Evolutionary conservation across 1,284 basidiomycete species (phyloP), one percentile per base, ranked within the genome.

Genomic region (Rhodotorula sp.): DNA sequence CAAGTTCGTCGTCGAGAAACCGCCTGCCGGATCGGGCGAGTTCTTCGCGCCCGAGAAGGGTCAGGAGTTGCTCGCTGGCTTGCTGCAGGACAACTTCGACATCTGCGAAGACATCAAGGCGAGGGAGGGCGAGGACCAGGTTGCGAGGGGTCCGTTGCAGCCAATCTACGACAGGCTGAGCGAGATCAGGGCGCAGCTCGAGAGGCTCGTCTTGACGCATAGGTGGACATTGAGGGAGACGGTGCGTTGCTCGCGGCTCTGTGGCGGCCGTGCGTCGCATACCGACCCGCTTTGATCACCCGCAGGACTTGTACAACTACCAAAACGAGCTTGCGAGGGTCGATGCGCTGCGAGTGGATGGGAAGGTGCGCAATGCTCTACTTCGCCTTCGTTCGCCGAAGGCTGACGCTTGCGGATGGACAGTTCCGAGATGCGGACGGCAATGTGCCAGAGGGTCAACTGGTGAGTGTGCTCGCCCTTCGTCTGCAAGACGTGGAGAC

Each of bases 171-270:
- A 99, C 78, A 87, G 95, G 27, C 85, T 99, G 71, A 87, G 84
- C 70, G 90, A 91, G 77, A 89, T 98, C 78, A 88, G 94, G 70
- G 84, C 86, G 15, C 91, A 94, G 79, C 84, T 97, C 54, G 94
- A 97, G 82, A 88, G 90, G 71, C 83, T 97, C 59, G 92, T 92
- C 54, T 84, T 98, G 76, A 98, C 95, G 1, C 95, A 97, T 80
- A 88, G 96, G 56, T 99, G 96, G 96, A 96, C 90, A 68, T 82
- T 99, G 67, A 86, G 94, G 54, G 96, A 99, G 84, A 99, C 95
- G 0, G 95, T 82, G 70, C 74, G 81, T 72, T 5, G 30, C 46
- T 3, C 51, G 32, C 58, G 59, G 13, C 65, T 29, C 17, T 6
- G 7, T 60, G 30, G 11, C 15, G 15, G 8, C 7, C 57, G 57